Evolutionary conservation across 108 stramenopile genomes (phyloP).

Genomic region (Bacterosira constricta): DNA sequence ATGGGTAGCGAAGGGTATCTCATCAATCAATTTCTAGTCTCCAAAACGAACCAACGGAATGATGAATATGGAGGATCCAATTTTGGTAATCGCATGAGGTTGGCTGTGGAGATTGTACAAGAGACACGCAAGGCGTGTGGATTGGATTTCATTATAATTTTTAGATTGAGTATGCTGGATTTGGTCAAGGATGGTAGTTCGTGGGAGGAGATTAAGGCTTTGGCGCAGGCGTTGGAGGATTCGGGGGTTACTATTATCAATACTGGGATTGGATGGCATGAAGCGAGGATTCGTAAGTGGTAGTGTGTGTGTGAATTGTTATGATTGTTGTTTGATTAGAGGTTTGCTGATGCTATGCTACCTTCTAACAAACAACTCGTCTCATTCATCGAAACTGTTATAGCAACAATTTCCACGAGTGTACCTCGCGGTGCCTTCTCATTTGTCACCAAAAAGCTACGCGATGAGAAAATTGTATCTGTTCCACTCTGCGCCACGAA

Average conservation of each 20-base stretch:
- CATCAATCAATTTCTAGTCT: constrained; percentile 94
- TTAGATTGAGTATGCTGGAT: constrained; percentile 95
- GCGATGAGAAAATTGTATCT: constrained; percentile 70
- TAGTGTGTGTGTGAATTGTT: no score
- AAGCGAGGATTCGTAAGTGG: constrained; percentile 88
- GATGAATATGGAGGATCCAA: constrained; percentile 92
- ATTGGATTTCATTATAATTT: constrained; percentile 95
- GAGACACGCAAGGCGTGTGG: constrained; percentile 84
- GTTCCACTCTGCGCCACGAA: constrained; percentile 96
- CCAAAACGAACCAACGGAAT: constrained; percentile 85
- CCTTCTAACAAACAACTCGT: background rate
- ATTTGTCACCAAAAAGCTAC: constrained; percentile 88
- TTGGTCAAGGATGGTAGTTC: constrained; percentile 91
- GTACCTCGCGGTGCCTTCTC: constrained; percentile 96
- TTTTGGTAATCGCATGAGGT: constrained; percentile 90
- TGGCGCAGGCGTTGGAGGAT: constrained; percentile 85
- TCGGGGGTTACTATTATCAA: constrained; percentile 97
- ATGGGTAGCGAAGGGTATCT: constrained; percentile 98
- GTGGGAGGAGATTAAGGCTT: constrained; percentile 90
- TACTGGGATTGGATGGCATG: constrained; percentile 99
- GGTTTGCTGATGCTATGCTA: background rate
- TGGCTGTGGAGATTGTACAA: constrained; percentile 90
- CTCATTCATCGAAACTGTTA: background rate
- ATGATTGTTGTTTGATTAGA: background rate
- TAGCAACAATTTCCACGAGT: constrained; percentile 93